A percentile compares a stretch with the other conserved stretches of the same genome.
Conservation (phyloP, 2,329 filamentous ascomycete genomes). For the Zalaria obscura region DNA sequence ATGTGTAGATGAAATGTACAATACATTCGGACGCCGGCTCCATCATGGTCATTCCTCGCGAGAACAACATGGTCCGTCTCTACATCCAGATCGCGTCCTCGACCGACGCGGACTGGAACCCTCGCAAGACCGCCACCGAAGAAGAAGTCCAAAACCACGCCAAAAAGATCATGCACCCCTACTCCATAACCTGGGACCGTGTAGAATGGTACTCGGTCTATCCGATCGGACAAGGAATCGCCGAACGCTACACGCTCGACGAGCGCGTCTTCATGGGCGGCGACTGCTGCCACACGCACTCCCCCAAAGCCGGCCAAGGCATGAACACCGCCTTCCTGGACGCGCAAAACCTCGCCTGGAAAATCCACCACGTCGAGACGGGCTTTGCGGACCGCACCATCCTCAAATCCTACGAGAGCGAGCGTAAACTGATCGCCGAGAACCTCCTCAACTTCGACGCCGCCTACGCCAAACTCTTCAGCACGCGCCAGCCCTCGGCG, state of each 20-base stretch:
- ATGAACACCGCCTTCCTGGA: constrained; percentile 48
- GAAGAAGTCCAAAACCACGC: constrained; percentile 45
- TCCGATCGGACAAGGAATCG: constrained; percentile 50
- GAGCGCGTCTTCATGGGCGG: constrained; percentile 53
- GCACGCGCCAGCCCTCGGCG: constrained; percentile 57
- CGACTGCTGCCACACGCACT: constrained; percentile 50
- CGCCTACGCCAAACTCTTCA: constrained; percentile 82
- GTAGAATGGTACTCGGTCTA: constrained; percentile 55
- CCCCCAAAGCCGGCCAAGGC: constrained; percentile 49
- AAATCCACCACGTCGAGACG: constrained; percentile 78
- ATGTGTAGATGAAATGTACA: constrained; percentile 48
- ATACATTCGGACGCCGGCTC: constrained; percentile 50
- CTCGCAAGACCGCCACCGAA: constrained; percentile 43
- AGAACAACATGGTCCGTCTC: constrained; percentile 39
- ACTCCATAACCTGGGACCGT: constrained; percentile 47
- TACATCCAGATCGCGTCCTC: constrained; percentile 49
- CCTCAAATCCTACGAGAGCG: constrained; percentile 72
- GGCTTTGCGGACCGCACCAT: constrained; percentile 65
- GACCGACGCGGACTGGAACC: constrained; percentile 46
- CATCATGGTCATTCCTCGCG: constrained; percentile 48
- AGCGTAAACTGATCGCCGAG: constrained; percentile 75
- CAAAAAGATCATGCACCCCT: constrained; percentile 45
- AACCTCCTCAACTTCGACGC: constrained; percentile 76
- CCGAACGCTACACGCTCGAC: constrained; percentile 50
- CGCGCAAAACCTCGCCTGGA: constrained; percentile 87